Evolutionary conservation across 768 basidiomycete species (phyloP).

Genomic region (Holtermannia corniformis): DNA sequence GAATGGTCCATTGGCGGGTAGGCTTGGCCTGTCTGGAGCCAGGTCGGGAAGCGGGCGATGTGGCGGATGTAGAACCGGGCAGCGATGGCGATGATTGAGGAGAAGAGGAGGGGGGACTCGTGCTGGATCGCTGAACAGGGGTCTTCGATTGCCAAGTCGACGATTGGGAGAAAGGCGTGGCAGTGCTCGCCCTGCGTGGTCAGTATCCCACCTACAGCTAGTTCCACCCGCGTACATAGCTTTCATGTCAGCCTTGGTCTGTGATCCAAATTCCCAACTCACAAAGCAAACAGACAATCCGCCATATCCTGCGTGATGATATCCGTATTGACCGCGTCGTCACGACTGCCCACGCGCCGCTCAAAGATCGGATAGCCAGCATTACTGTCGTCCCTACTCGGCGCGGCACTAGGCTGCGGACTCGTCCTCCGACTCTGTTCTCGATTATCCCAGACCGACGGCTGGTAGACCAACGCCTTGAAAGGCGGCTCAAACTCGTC

Average conservation of each 20-base stretch:
- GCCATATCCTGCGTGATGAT: slow-evolving; percentile 19
- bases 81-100: slow-evolving; percentile 20
- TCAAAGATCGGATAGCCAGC: slow-evolving; percentile 4
- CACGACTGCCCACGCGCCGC: slow-evolving; percentile 8
- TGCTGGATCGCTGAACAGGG: slow-evolving; percentile 19
- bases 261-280: slow-evolving; percentile 2
- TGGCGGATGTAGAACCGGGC: slow-evolving; percentile 23
- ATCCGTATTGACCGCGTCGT: slow-evolving; percentile 26
- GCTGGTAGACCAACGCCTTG: slow-evolving; percentile 27
- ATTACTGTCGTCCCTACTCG: slow-evolving; percentile 16
- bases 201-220: no score
- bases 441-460: slow-evolving; percentile 27
- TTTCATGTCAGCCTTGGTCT: no score
- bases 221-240: no score
- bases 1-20: slow-evolving; percentile 9
- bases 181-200: no score
- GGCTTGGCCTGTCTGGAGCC: not conserved
- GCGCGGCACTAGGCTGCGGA: slow-evolving; percentile 11
- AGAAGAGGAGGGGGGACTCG: slow-evolving; percentile 19
- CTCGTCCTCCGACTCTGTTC: slow-evolving; percentile 24
- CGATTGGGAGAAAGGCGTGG: slow-evolving; percentile 29
- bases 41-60: no score
- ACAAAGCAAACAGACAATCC: slow-evolving; percentile 22
- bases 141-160: slow-evolving; percentile 20
- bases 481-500: slow-evolving; percentile 23